Evolutionary conservation across 768 basidiomycete species (phyloP).

Genomic region (Podaxis mareebaensis): DNA sequence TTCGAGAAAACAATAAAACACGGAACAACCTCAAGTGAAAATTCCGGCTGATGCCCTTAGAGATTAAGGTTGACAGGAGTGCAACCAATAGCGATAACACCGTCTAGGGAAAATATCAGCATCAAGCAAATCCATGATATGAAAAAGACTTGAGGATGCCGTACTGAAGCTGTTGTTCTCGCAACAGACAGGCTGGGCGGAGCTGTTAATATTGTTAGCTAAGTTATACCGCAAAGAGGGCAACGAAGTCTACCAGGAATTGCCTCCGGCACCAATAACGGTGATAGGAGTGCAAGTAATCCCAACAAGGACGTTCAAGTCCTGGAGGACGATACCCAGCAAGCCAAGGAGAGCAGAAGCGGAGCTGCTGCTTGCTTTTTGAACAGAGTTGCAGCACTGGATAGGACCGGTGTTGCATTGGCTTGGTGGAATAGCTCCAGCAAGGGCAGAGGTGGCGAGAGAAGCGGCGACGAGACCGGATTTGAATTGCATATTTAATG

Average conservation of each 20-base stretch:
- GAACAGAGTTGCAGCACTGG: conserved; percentile 23
- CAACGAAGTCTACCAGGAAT: conserved; percentile 19
- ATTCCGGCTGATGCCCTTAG: background rate
- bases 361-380: conserved; percentile 9
- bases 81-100: conserved; percentile 20
- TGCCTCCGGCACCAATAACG: conserved; percentile 19
- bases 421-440: conserved; percentile 4
- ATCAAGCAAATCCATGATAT: too few relatives aligned
- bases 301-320: conserved; percentile 19
- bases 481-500: conserved; percentile 18
- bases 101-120: conserved; percentile 5
- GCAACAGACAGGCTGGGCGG: conserved; percentile 23
- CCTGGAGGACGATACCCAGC: conserved; percentile 19
- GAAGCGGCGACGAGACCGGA: too few relatives aligned
- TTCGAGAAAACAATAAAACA: too few relatives aligned
- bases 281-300: conserved; percentile 23
- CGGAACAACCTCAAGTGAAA: too few relatives aligned
- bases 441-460: too few relatives aligned
- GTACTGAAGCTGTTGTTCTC: conserved; percentile 21
- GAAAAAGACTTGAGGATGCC: background rate
- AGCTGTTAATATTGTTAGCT: conserved; percentile 8
- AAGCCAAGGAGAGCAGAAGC: conserved; percentile 17
- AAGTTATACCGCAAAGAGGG: background rate
- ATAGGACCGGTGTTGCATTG: conserved; percentile 22
- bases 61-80: conserved; percentile 19